phyloP scores from a whole-genome alignment of 225 moss, liverwort and hornwort species.

The Pleurozium schreberi region DNA sequence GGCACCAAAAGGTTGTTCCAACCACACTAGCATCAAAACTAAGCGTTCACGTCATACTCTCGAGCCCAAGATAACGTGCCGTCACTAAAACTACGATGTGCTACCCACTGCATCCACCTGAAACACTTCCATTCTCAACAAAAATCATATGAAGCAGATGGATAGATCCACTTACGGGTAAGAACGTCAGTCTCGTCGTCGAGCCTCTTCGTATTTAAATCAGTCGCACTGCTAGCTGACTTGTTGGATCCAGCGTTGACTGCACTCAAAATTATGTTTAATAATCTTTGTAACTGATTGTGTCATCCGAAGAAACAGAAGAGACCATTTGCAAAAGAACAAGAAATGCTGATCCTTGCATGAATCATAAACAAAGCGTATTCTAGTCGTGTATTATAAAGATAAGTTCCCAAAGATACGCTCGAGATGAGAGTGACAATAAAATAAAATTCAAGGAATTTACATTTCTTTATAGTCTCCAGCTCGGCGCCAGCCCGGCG shows the following conservation, averaged over 20 bases:
- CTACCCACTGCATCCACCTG: not conserved
- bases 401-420: not conserved
- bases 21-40: not conserved
- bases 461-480: constrained; percentile 57
- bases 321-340: not conserved
- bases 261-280: constrained; percentile 1
- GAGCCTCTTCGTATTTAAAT: constrained; percentile 59
- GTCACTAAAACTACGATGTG: not conserved
- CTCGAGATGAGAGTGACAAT: not conserved
- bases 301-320: not conserved
- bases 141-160: not conserved
- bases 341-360: not conserved
- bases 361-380: not conserved
- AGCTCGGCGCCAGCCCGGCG: constrained; percentile 46
- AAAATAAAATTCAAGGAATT: not conserved
- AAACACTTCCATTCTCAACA: not conserved
- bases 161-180: constrained; percentile 29
- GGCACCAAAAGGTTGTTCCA: not conserved
- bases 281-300: not conserved
- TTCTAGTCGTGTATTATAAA: not conserved
- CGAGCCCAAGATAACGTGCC: not conserved
- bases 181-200: constrained; percentile 73
- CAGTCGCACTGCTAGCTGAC: constrained; percentile 45
- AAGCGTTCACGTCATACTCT: not conserved
- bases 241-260: constrained; percentile 68